A percentile compares a stretch with the other conserved stretches of the same genome.
Conservation (phyloP, 1,139 yeast genomes). For the Ashbya aceris region DNA sequence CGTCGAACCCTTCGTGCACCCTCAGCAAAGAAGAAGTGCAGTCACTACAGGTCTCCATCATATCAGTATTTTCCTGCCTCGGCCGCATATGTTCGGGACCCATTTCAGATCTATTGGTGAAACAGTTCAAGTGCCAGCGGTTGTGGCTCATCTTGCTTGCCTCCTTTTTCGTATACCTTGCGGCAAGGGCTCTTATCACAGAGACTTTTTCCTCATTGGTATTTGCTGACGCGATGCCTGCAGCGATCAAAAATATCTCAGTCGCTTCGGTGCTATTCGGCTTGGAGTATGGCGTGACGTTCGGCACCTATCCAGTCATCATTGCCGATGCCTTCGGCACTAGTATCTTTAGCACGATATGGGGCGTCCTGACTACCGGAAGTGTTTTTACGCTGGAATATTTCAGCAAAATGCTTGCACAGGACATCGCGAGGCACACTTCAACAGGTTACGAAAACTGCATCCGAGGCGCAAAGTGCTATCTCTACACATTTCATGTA, state of each 20-base stretch:
- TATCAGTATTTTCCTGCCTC: constrained; percentile 56
- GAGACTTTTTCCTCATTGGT: constrained; percentile 6
- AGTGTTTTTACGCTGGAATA: constrained; percentile 33
- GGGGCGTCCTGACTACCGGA: constrained; percentile 68
- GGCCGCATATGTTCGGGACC: constrained; percentile 68
- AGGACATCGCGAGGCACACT: constrained; percentile 31
- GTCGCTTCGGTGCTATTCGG: constrained; percentile 58
- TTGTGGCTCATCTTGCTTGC: constrained; percentile 60
- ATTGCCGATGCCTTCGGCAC: constrained; percentile 72
- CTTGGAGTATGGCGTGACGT: constrained; percentile 68
- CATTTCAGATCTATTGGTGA: constrained; percentile 50
- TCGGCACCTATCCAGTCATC: constrained; percentile 75
- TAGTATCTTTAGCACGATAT: constrained; percentile 61
- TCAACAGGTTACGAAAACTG: constrained; percentile 16
- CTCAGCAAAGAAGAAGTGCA: constrained; percentile 38
- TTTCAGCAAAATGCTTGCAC: constrained; percentile 36
- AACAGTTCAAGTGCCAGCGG: constrained; percentile 45
- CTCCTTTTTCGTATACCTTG: constrained; percentile 37
- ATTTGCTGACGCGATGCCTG: constrained; percentile 11
- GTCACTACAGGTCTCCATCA: constrained; percentile 62
- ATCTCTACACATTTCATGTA: constrained; percentile 21
- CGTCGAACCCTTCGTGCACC: constrained; percentile 25
- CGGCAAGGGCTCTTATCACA: constrained; percentile 35
- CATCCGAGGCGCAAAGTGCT: constrained; percentile 21
- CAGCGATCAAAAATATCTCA: constrained; percentile 33